These are phyloP conservation scores for Circinella minor DNA, from an alignment of 371 early-diverging fungal genomes.

Conservation along the genomic window DNA sequence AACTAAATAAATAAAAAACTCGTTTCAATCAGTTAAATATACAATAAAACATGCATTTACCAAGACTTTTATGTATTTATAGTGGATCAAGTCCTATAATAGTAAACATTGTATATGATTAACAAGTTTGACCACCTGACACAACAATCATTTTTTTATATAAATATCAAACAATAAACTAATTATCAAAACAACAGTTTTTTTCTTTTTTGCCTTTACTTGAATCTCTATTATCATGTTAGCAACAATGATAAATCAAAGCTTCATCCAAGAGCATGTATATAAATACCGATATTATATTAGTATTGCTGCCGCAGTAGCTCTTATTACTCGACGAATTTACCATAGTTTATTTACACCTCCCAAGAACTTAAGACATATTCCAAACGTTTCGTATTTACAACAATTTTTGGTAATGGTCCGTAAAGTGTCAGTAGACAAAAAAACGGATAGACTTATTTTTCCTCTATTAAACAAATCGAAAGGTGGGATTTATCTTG, in stretches of 20 bases:
- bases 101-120: too few relatives aligned
- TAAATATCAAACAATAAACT: too few relatives aligned
- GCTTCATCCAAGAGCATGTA: background rate
- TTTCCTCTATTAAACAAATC: slow-evolving; percentile 10
- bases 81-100: too few relatives aligned
- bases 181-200: too few relatives aligned
- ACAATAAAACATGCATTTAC: too few relatives aligned
- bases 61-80: too few relatives aligned
- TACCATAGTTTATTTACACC: slow-evolving; percentile 4
- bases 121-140: too few relatives aligned
- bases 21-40: too few relatives aligned
- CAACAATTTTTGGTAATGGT: background rate
- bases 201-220: too few relatives aligned
- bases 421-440: background rate
- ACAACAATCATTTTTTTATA: too few relatives aligned
- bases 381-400: slow-evolving; percentile 10
- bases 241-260: background rate
- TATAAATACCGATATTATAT: slow-evolving; percentile 8
- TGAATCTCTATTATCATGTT: too few relatives aligned
- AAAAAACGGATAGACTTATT: slow-evolving; percentile 10
- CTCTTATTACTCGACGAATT: slow-evolving; percentile 3
- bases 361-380: slow-evolving; percentile 13
- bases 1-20: too few relatives aligned
- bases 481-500: slow-evolving; percentile 15
- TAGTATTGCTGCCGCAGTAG: slow-evolving; percentile 10